A percentile compares a stretch with the other conserved stretches of the same genome.
Conservation (phyloP, 257 asterid species). For the Avicennia marina region DNA sequence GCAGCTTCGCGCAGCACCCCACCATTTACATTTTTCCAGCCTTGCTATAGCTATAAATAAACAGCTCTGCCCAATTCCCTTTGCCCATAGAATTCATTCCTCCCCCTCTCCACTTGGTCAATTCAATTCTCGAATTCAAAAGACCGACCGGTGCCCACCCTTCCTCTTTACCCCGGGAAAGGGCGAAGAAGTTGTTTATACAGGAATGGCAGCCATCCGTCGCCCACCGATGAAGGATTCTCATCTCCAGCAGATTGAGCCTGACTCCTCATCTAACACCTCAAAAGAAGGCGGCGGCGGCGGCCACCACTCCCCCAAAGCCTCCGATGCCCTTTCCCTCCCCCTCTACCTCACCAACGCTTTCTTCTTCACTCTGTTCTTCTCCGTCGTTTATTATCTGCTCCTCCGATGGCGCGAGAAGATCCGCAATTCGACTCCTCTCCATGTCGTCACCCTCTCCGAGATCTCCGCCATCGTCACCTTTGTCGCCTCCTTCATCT, state of each 20-base stretch:
- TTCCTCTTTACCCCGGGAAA: no score
- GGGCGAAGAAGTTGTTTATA: not conserved
- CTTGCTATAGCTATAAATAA: slow-evolving; percentile 20
- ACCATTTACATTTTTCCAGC: no score
- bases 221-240: slow-evolving; percentile 5
- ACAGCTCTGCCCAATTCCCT: not conserved
- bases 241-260: not conserved
- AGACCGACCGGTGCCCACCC: no score
- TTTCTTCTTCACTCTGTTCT: slow-evolving; percentile 33
- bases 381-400: slow-evolving; percentile 40
- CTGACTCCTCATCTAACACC: not conserved
- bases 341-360: slow-evolving; percentile 35
- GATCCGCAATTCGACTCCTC: slow-evolving; percentile 40
- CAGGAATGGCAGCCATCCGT: slow-evolving; percentile 13
- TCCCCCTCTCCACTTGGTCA: not conserved
- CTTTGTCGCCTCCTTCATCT: slow-evolving; percentile 40
- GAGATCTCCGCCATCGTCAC: slow-evolving; percentile 34
- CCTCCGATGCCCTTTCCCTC: slow-evolving; percentile 27
- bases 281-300: no score
- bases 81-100: not conserved
- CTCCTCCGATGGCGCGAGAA: slow-evolving; percentile 40
- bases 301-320: slow-evolving; percentile 12
- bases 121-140: no score
- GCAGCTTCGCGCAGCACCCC: not conserved
- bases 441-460: slow-evolving; percentile 31